A percentile compares a stretch with the other conserved stretches of the same genome.
Evolutionary conservation across 1,284 basidiomycete species (phyloP).

Genomic region (Sanghuangporus baumii): DNA sequence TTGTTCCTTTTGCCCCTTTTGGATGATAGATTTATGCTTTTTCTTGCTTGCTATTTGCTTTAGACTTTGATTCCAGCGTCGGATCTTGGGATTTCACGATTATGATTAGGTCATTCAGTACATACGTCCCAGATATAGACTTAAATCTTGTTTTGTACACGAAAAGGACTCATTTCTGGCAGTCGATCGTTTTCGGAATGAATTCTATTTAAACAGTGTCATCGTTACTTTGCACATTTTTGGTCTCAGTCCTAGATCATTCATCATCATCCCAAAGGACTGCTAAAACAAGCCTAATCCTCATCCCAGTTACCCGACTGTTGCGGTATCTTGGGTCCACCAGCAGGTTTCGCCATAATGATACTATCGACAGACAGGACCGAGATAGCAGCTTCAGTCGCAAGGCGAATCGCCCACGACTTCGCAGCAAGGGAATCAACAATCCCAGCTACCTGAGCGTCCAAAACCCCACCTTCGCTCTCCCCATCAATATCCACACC

Average conservation of each 20-base stretch:
- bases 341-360: slow-evolving; percentile 94
- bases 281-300: slow-evolving; percentile 30
- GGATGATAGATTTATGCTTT: not conserved
- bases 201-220: too few relatives aligned
- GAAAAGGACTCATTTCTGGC: not conserved
- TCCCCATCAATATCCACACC: slow-evolving; percentile 91
- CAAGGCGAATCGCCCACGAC: slow-evolving; percentile 83
- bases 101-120: not conserved
- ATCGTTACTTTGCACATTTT: not conserved
- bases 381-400: slow-evolving; percentile 90
- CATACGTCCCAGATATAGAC: not conserved
- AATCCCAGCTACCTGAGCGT: slow-evolving; percentile 59
- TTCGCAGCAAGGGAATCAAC: slow-evolving; percentile 86
- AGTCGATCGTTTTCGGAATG: too few relatives aligned
- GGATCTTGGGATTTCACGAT: not conserved
- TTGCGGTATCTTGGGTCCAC: slow-evolving; percentile 79
- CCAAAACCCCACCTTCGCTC: slow-evolving; percentile 71
- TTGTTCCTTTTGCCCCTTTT: not conserved
- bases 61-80: not conserved
- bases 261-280: not conserved
- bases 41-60: not conserved
- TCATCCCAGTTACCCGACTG: slow-evolving; percentile 82
- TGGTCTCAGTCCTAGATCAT: not conserved
- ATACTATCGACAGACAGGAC: slow-evolving; percentile 96
- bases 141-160: not conserved